phyloP scores from a whole-genome alignment of 441 rosid genomes.

The Gossypium lobatum region DNA sequence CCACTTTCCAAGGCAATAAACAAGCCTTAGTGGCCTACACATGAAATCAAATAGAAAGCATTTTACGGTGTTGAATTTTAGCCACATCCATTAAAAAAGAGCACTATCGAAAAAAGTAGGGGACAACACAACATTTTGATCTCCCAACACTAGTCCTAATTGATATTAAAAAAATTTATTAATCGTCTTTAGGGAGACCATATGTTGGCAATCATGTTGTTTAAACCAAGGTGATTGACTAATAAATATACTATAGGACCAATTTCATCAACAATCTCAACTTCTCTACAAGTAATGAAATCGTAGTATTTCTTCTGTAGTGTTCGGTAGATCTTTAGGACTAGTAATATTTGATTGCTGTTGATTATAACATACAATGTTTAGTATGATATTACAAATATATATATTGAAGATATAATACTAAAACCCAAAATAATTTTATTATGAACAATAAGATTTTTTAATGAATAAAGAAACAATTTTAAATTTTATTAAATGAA shows the following conservation, averaged over 20 bases:
- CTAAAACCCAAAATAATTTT: not conserved
- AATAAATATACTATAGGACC: not conserved
- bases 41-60: constrained; percentile 20
- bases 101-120: constrained; percentile 24
- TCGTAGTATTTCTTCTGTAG: not conserved
- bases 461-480: not conserved
- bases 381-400: not conserved
- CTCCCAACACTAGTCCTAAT: constrained; percentile 20
- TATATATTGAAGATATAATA: not conserved
- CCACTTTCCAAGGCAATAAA: constrained; percentile 15
- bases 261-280: not conserved
- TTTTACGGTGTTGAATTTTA: constrained; percentile 14
- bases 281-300: constrained; percentile 14
- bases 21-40: constrained; percentile 33
- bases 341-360: not conserved
- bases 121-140: constrained; percentile 13
- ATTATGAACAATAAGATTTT: not conserved
- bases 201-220: constrained; percentile 21
- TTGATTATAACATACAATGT: not conserved
- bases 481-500: not conserved
- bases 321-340: too few species aligned
- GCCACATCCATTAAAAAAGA: constrained; percentile 20
- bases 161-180: constrained; percentile 8
- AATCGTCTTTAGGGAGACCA: constrained; percentile 26
- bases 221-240: constrained; percentile 11